Base-by-base conservation (phyloP, 148 eudicot species). In the Rhododendron molle region DNA sequence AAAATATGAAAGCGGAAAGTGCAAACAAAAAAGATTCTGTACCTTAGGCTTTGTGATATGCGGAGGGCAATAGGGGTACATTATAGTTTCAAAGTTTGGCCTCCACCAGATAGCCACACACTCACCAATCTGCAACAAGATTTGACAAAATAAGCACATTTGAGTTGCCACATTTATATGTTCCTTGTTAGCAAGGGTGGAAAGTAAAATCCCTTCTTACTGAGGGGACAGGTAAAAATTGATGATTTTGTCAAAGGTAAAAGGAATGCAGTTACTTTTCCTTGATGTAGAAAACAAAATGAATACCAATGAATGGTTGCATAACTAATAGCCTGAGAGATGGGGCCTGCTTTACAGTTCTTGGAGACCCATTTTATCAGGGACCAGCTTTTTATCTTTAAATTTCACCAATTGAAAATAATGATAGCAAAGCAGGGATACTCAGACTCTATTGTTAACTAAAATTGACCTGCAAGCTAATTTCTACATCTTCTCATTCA, bases 41-140 rank as follows among this genome's bases (percentile, higher is more conserved):
- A 95, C 99, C 98, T 97, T 95, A 23, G 99, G 98, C 88, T 97
- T 94, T 52, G 95, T 87, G 60, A 95, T 93, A 82, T 94, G 94
- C 0, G 96, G 94, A 71, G 97, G 98, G 84, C 95, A 91, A 87
- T 94, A 94, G 72, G 98, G 98, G 81, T 95, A 95, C 94, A 94
- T 89, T 20, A 87, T 80, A 50, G 92, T 90, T 83, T 91, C 96
- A 78, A 95, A 95, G 87, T 94, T 91, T 58, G 97, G 97, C 82
- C 97, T 92, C 96, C 97, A 95, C 98, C 98, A 95, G 16, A 78
- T 86, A 62, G 91, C 97, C 76, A 94, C 97, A 85, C 97, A 96
- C 87, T 95, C 97, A 71, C 98, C 98, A 54, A 96, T 93, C 97
- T 96, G 93, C 79, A 92, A 86, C 16, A 67, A 13, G 50, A 32